Conservation (phyloP, 495 filamentous ascomycete species). For the Cryomyces antarcticus region DNA sequence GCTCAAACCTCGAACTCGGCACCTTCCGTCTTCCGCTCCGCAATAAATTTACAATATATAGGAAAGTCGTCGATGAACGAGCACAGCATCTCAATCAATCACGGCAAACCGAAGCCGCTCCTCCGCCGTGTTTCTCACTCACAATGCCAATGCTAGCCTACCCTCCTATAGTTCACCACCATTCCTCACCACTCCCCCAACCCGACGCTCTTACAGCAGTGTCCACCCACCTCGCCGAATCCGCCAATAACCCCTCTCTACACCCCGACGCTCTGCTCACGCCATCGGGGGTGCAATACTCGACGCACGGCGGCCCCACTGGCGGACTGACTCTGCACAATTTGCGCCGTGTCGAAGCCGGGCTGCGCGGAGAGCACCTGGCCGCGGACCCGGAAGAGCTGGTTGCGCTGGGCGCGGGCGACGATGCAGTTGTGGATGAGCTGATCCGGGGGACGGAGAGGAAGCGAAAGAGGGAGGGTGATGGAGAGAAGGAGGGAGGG, state of each 20-base stretch:
- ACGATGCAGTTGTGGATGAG: constrained; percentile 5
- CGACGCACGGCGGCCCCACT: constrained; percentile 29
- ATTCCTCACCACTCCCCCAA: constrained; percentile 26
- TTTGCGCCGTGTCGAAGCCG: constrained; percentile 43
- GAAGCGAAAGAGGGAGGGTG: constrained; percentile 20
- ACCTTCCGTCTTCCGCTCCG: neutral
- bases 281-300: constrained; percentile 30
- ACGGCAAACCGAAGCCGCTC: neutral
- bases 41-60: neutral
- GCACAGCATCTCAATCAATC: neutral
- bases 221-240: constrained; percentile 33
- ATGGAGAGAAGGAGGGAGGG: constrained; percentile 15
- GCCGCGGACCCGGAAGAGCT: constrained; percentile 22
- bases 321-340: constrained; percentile 40
- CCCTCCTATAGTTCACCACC: constrained; percentile 25
- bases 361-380: constrained; percentile 36
- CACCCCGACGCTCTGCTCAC: constrained; percentile 46
- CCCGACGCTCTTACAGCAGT: constrained; percentile 34
- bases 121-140: neutral
- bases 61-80: neutral
- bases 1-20: neutral
- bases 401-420: constrained; percentile 1
- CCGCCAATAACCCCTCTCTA: constrained; percentile 35
- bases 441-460: constrained; percentile 7
- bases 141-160: neutral